Conservation (phyloP, 2,329 filamentous ascomycete genomes). For the Hypoxylon sp. region DNA sequence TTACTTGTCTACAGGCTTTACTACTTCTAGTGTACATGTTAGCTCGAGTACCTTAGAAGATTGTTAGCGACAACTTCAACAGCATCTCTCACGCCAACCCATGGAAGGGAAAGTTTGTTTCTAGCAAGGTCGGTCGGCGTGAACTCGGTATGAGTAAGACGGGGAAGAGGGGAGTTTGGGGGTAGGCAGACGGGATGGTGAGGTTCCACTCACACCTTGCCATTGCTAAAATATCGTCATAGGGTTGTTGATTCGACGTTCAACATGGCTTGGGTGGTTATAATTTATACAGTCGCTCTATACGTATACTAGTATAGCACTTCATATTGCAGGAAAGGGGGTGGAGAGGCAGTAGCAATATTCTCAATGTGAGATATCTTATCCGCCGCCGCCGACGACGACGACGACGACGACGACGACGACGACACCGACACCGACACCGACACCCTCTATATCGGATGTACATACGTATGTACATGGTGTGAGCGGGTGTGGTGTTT, state of each 20-base stretch:
- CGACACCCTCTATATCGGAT: too few species aligned
- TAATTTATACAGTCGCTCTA: neutral
- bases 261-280: neutral
- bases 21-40: neutral
- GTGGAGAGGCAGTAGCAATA: neutral
- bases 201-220: slow-evolving; percentile 25
- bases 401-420: neutral
- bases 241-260: neutral
- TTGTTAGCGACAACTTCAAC: neutral
- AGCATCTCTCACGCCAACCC: neutral
- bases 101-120: neutral
- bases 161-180: slow-evolving; percentile 17
- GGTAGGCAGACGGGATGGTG: neutral
- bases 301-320: neutral
- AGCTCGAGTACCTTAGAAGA: neutral
- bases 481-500: neutral
- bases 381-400: neutral
- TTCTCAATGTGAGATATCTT: neutral
- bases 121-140: neutral
- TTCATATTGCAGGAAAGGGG: neutral
- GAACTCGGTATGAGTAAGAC: slow-evolving; percentile 34
- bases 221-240: neutral
- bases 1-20: neutral
- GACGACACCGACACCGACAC: too few species aligned
- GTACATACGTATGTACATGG: neutral